Conservation (phyloP, 495 filamentous ascomycete species). For the Aspergillus cristatus region DNA sequence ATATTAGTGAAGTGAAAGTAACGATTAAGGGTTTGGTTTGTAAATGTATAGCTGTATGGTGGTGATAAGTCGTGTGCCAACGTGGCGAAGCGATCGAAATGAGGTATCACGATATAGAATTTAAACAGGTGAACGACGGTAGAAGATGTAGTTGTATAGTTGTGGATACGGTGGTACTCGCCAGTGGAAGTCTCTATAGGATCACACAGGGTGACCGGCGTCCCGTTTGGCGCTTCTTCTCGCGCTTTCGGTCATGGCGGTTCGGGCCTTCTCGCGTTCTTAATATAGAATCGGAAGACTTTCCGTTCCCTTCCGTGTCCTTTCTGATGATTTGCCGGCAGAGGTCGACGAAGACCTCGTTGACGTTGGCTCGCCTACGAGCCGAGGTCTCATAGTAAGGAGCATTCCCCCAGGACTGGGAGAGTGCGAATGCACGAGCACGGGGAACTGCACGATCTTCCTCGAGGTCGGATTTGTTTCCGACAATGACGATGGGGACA, state of each 20-base stretch:
- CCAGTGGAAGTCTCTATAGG: too few relatives aligned
- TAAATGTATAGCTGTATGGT: too few relatives aligned
- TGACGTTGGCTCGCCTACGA: constrained; percentile 76
- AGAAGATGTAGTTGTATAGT: too few relatives aligned
- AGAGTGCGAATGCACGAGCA: constrained; percentile 74
- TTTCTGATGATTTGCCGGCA: constrained; percentile 84
- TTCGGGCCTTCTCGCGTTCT: constrained; percentile 30
- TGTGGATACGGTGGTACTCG: too few relatives aligned
- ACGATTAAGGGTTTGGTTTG: too few relatives aligned
- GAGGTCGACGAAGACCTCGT: constrained; percentile 90
- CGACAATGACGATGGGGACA: constrained; percentile 90
- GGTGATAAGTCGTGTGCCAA: too few relatives aligned
- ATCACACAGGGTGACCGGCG: constrained; percentile 36
- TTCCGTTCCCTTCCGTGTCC: constrained; percentile 46
- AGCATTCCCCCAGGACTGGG: constrained; percentile 78
- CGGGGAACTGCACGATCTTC: constrained; percentile 81
- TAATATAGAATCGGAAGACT: too few relatives aligned
- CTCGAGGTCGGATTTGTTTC: constrained; percentile 94
- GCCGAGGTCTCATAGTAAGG: constrained; percentile 96
- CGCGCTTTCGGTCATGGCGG: constrained; percentile 23
- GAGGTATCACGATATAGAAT: background rate
- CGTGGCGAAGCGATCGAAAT: too few relatives aligned
- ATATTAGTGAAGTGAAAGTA: too few relatives aligned
- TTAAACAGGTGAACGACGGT: background rate
- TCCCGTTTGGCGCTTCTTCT: constrained; percentile 16